These are phyloP conservation scores for Bimuria novae-zelandiae DNA, from an alignment of 2,329 filamentous ascomycete species.

Conservation along the genomic window DNA sequence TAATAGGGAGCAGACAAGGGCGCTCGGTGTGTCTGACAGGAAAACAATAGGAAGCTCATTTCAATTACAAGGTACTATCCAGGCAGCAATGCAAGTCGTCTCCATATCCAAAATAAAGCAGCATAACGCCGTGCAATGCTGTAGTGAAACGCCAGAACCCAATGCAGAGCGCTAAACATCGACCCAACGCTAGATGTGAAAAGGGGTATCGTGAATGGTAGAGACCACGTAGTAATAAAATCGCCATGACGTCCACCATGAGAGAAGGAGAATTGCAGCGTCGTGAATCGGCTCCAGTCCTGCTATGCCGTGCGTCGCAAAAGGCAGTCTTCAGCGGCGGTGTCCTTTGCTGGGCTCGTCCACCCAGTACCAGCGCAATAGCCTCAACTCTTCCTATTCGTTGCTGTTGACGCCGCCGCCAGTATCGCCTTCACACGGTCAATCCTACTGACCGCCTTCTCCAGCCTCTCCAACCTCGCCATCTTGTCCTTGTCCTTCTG, in stretches of 20 bases:
- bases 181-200: constrained; percentile 5
- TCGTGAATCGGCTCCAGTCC: not conserved
- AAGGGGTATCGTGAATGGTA: constrained; percentile 8
- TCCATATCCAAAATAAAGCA: not conserved
- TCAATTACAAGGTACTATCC: constrained; percentile 1
- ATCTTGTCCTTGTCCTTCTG: constrained; percentile 71
- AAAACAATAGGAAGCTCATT: not conserved
- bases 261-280: no score
- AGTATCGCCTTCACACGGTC: constrained; percentile 70
- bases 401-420: constrained; percentile 22
- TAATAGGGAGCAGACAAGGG: no score
- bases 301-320: not conserved
- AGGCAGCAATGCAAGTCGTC: not conserved
- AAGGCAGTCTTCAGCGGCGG: not conserved
- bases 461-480: constrained; percentile 71
- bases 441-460: constrained; percentile 72
- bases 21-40: not conserved
- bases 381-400: constrained; percentile 5
- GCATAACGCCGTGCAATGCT: constrained; percentile 8
- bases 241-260: not conserved
- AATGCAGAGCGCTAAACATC: constrained; percentile 6
- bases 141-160: not conserved
- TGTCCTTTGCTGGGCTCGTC: not conserved
- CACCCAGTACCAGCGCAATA: not conserved
- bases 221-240: not conserved